Evolutionary conservation across 192 early-diverging fungal species (phyloP).

Genomic region (Entophlyctis luteolus): DNA sequence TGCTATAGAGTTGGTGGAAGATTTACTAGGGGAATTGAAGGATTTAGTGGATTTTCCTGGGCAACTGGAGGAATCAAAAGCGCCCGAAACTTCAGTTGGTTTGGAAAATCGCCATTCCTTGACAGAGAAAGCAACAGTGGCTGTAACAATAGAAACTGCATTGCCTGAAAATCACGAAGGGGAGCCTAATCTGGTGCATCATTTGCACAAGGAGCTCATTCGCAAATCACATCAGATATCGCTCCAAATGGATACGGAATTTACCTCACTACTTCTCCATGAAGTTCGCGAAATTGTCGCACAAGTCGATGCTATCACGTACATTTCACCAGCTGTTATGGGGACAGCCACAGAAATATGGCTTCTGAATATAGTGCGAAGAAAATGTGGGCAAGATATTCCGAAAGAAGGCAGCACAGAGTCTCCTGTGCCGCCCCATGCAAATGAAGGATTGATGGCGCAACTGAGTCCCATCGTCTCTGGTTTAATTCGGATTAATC

Average conservation of each 20-base stretch:
- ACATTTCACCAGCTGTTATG: constrained; percentile 20
- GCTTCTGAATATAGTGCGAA: constrained; percentile 36
- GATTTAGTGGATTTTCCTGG: constrained; percentile 26
- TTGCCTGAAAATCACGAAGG: neutral
- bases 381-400: constrained; percentile 5
- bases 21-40: constrained; percentile 59
- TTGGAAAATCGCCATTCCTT: neutral
- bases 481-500: constrained; percentile 73
- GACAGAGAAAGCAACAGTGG: neutral
- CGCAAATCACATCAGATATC: constrained; percentile 65
- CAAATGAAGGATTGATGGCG: constrained; percentile 41
- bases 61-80: neutral
- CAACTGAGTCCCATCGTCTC: constrained; percentile 69
- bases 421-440: constrained; percentile 1
- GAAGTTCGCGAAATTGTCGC: constrained; percentile 59
- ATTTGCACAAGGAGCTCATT: constrained; percentile 47
- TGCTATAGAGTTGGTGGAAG: constrained; percentile 84
- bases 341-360: constrained; percentile 27
- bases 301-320: constrained; percentile 36
- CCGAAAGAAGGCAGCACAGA: constrained; percentile 2
- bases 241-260: constrained; percentile 71
- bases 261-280: constrained; percentile 56
- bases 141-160: neutral
- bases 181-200: constrained; percentile 8
- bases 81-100: neutral